Base-by-base conservation (phyloP, 1,284 basidiomycete species). In the Malassezia equina region DNA sequence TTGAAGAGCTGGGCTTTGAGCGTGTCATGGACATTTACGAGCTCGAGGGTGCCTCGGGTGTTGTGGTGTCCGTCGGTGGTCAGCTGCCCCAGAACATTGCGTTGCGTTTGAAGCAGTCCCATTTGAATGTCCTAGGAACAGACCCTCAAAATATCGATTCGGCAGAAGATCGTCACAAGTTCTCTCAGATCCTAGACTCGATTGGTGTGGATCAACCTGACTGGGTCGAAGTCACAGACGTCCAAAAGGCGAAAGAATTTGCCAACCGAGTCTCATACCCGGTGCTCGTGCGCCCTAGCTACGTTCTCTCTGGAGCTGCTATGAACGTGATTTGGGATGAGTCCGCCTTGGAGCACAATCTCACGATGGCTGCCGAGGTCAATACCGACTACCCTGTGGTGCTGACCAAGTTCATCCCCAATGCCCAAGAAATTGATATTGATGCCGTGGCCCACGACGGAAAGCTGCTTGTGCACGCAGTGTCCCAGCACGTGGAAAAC, bases 21-120 rank as follows among this genome's bases (percentile, higher is more conserved):
- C 84, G 91, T 51, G 91, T 99, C 58, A 95, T 99, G 91, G 94
- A 99, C 78, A 98, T 99, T 66, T 99, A 98, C 76, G 94, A 99
- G 77, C 78, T 98, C 62, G 94, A 99, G 75, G 81, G 83, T 49
- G 85, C 94, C 2, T 81, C 86, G 46, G 94, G 94, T 75, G 89
- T 93, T 41, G 84, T 99, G 61, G 91, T 99, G 67, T 90, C 86
- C 67, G 90, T 98, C 47, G 94, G 94, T 73, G 94, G 91, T 84
- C 74, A 72, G 82, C 65, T 55, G 23, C 56, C 61, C n/a, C 91
- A 99, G 78, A 99, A 99, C 78, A 98, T 99, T 68, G 93, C 94
- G 36, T 84, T 99, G 43, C 84, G 90, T 28, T 82, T 99, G 61
- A 94, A 96, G 79, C 77, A 93, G 61, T 84, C 80, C 45, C 87